Evolutionary conservation across 2,329 filamentous ascomycete genomes (phyloP), one percentile per base, ranked within the genome.

Genomic region (Hypoxylon sp.): DNA sequence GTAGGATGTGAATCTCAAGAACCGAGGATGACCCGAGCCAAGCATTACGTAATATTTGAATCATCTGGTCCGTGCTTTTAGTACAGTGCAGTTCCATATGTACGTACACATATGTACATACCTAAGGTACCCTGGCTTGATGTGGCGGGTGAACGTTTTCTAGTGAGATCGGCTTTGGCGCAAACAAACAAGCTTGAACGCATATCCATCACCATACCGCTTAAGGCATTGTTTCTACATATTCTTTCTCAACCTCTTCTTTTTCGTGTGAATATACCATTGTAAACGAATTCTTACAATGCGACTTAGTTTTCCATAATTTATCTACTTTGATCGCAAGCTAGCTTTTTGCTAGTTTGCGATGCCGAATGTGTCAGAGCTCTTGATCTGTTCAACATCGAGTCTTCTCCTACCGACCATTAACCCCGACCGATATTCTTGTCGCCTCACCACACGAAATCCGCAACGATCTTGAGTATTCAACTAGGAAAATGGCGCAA

Each of bases 291-390:
- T 39, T 37, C 37, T n/a, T 46, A 61, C 35, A 33, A 72, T 66
- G 65, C 52, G 11, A 59, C 47, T 24, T 10, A 19, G 10, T 39
- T 62, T 47, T 47, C 42, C 22, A 26, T 69, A 64, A 63, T 9
- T 31, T 39, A 19, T 55, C 19, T 29, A 37, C 31, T 46, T 55
- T 46, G 33, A 35, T 55, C 48, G 64, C 63, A 66, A 60, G 29
- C 64, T 64, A 57, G 63, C 50, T 26, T 9, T 11, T 52, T 53
- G 60, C 66, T 67, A 31, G 60, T 60, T 70, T 71, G 63, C 61
- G 58, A 70, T 67, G 58, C 59, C 35, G 39, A 54, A 33, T 39
- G 47, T 37, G 13, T 52, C 62, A 42, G 31, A 63, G 47, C 29
- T 59, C 51, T 55, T 60, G 31, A 47, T 57, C 10, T 55, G 10